Evolutionary conservation across 2,329 filamentous ascomycete genomes (phyloP), one percentile per base, ranked within the genome.

Genomic region (Ophiostoma ips): DNA sequence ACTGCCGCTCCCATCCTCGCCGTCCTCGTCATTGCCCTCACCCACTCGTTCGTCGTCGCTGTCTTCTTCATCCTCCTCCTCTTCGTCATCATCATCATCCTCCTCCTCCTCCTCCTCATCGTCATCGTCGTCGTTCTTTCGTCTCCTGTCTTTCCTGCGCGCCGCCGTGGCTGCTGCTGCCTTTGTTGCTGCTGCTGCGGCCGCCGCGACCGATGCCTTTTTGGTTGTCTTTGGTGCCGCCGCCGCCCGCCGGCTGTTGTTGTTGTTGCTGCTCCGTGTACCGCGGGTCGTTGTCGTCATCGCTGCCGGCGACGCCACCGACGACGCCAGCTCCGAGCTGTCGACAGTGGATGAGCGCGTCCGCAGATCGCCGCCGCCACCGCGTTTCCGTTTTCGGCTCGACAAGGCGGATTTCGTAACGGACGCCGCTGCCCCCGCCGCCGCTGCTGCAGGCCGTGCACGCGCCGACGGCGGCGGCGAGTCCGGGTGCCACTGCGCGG

Each of bases 301-400:
- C 11, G 50, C 44, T 1, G 53, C 51, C 1, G 56, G 53, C 11
- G 55, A 54, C 2, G 55, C 43, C 1, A 34, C 51, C 5, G 55
- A 53, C 3, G 56, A 54, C 10, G 47, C 46, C 30, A 51, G 44
- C 18, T 53, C 55, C 3, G 47, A 38, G 45, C 56, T 58, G 18
- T 56, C 55, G n/a, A 55, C 56, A 1, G 56, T 58, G 5, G 55
- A 55, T 15, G 56, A 58, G 21, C 57, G 50, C 24, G 52, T 55
- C 36, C 51, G 47, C 35, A 48, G 15, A 13, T 50, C 35, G 11
- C 54, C 55, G n/a, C 53, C 53, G n/a, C n/a, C n/a, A n/a, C n/a
- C n/a, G 15, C 56, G 56, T 43, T 58, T 58, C n/a, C 56, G 51
- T 38, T 58, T 56, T n/a, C 28, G 28, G 28, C 15, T 21, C 11